Evolutionary conservation across 164 flowering plant species (phyloP).

Genomic region (Echeveria elegans): DNA sequence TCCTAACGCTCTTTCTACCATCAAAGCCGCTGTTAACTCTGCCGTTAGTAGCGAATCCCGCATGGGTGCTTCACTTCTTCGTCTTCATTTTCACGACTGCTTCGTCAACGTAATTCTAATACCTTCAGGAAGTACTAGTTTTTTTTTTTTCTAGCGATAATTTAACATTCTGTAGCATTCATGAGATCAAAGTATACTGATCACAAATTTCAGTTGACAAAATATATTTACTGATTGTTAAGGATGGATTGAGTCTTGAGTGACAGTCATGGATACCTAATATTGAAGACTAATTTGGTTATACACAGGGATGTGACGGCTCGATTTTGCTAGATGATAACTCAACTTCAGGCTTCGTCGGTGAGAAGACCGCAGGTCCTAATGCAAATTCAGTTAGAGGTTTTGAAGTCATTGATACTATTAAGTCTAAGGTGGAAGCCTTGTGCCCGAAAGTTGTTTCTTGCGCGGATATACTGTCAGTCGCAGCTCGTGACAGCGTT

Average conservation of each 20-base stretch:
- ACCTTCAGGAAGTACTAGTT: no score
- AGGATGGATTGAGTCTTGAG: background rate
- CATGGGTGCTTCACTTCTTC: background rate
- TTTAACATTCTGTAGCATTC: no score
- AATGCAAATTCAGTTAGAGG: slow-evolving; percentile 1
- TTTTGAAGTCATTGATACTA: background rate
- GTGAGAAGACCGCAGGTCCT: background rate
- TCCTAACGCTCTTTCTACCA: background rate
- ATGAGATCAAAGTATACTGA: background rate
- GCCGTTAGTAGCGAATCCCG: background rate
- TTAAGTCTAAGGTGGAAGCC: background rate
- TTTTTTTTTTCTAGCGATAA: no score
- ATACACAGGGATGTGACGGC: background rate
- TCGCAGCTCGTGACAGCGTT: slow-evolving; percentile 6
- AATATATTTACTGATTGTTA: no score
- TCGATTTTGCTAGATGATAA: background rate
- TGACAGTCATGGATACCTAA: background rate
- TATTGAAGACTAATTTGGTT: background rate
- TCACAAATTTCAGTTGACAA: background rate
- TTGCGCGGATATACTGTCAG: slow-evolving; percentile 1
- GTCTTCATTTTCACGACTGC: background rate
- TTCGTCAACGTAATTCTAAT: background rate
- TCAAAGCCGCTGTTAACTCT: background rate
- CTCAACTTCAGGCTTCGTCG: background rate
- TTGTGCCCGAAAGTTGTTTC: slow-evolving; percentile 3